Evolutionary conservation across 495 filamentous ascomycete species (phyloP), one percentile per base, ranked within the genome.

Genomic region (Thozetella sp.): DNA sequence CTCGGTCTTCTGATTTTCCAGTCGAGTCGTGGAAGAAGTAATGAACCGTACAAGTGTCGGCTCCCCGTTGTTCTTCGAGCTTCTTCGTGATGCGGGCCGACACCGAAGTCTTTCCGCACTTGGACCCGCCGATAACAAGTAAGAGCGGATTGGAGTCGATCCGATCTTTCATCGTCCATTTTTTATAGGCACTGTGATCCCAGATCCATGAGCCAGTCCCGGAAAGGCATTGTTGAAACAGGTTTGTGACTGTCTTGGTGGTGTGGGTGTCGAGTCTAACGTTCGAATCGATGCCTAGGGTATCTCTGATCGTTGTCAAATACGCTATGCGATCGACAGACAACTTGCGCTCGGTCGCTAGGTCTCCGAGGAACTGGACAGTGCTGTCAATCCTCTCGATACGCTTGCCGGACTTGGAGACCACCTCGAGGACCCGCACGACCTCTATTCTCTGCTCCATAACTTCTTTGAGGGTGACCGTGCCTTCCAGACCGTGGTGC

Each of bases 211-310:
- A 59, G 1, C 60, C 60, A 13, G 56, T 63, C 27, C 51, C 51
- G 13, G 25, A 22, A 22, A 55, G 51, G 22, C 56, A 55, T 20
- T 37, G 58, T 34, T 70, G 65, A 20, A 64, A 67, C 4, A 66
- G 43, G n/a, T 71, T 69, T 30, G 67, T 58, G 20, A 67, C 66
- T 59, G 72, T 74, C 65, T 74, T 69, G 1, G 69, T 71, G 10
- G 69, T 75, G 64, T 62, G 63, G 59, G 64, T 65, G 67, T 77
- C 62, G 63, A 77, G 34, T 57, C 53, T 23, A 53, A 66, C 59
- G 13, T 23, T 54, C 22, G 54, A 59, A 55, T 63, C 65, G 59
- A 64, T 56, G 22, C 43, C 51, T 9, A 63, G 60, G 3, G 63
- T 63, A n/a, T 72, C 56, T 17, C 72, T 72, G 27, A 75, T 60